A percentile compares a stretch with the other conserved stretches of the same genome.
Conservation (phyloP, 306 rosid genomes). For the Fagus sylvatica region DNA sequence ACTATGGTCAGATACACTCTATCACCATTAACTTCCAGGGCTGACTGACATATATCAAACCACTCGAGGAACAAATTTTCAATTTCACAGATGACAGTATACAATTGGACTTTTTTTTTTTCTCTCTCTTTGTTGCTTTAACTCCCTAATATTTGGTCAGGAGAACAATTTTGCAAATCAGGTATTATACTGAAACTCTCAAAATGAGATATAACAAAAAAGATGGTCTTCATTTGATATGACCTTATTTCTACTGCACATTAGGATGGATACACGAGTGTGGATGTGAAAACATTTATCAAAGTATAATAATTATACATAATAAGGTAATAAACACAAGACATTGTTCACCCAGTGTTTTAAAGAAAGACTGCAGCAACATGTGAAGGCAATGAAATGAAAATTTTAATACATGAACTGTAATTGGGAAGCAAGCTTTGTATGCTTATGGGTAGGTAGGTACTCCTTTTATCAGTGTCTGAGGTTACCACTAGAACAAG, state of each 20-base stretch:
- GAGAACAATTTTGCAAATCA: constrained; percentile 40
- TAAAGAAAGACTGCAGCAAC: not conserved
- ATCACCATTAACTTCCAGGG: not conserved
- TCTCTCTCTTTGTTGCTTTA: constrained; percentile 22
- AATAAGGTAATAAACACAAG: not conserved
- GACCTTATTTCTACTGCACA: too few relatives aligned
- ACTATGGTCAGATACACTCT: not conserved
- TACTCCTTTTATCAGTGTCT: too few relatives aligned
- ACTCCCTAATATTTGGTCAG: not conserved
- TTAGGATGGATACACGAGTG: too few relatives aligned
- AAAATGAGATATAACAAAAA: not conserved
- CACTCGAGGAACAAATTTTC: constrained; percentile 4
- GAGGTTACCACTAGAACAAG: not conserved
- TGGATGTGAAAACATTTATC: too few relatives aligned
- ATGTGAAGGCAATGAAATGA: too few relatives aligned
- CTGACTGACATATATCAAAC: not conserved
- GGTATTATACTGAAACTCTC: not conserved
- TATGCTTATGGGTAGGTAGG: too few relatives aligned
- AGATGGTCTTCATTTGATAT: not conserved
- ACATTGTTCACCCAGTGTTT: not conserved
- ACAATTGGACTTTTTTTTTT: constrained; percentile 9
- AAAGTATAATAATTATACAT: too few relatives aligned
- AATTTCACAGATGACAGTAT: constrained; percentile 26
- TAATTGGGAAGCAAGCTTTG: too few relatives aligned
- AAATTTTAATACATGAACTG: too few relatives aligned